Base-by-base conservation (phyloP, 2,329 filamentous ascomycete genomes). In the Aureobasidium subglaciale region DNA sequence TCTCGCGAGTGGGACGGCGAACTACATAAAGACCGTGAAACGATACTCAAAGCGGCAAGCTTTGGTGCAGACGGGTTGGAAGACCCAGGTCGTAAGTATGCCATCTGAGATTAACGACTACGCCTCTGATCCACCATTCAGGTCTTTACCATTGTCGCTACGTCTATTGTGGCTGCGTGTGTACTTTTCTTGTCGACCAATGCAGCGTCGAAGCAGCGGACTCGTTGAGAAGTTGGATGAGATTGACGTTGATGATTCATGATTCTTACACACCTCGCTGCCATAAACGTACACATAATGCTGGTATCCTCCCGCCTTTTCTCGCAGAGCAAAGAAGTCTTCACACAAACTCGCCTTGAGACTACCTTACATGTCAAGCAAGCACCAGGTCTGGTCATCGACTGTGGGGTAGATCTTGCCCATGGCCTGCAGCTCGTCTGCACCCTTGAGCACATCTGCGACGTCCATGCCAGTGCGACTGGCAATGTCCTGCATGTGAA, bases 41-140 rank as follows among this genome's bases (percentile, higher is more conserved):
- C 86, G 88, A 67, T 99, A 96, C 69, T 87, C 87, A 63, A 78
- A 81, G 35, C 83, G 85, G 61, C 79, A 80, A 24, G 93, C 93
- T 0, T 79, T 97, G 60, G 93, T 99, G 35, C 93, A 99, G 74
- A 87, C 84, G 27, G 93, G 93, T 1, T 93, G 88, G 87, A 92
- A 90, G 71, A 97, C 93, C 34, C 91, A 97, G 68, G 70, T 85
- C 38, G 87, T 95, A 45, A 61, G 69, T 64, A 15, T 35, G n/a
- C n/a, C n/a, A n/a, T n/a, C n/a, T n/a, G n/a, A n/a, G n/a, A n/a
- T n/a, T n/a, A n/a, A n/a, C n/a, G n/a, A n/a, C n/a, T 16, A 8
- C 15, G 32, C 29, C 65, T 32, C 25, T 50, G 30, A 27, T 25
- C 10, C 34, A 24, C 45, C n/a, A 42, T 29, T 41, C 52, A 86